phyloP scores from a whole-genome alignment of 768 basidiomycete genomes.

The Suillus brevipes region DNA sequence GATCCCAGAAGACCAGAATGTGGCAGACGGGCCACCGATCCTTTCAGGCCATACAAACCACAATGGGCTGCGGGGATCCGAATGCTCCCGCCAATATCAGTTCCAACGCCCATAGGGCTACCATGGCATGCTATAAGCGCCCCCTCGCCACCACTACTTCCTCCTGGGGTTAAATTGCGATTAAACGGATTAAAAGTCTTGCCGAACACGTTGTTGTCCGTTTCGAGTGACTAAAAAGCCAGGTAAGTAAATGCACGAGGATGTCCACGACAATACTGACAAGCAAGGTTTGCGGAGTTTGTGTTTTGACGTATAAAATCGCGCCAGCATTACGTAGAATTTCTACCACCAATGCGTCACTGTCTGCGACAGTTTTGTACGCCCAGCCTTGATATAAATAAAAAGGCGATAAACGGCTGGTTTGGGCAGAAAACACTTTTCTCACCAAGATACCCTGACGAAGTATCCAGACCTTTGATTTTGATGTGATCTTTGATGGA shows the following conservation, averaged over 20 bases:
- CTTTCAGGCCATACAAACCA: constrained; percentile 46
- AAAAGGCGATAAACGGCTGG: constrained; percentile 22
- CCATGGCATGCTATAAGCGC: constrained; percentile 46
- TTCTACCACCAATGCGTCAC: constrained; percentile 44
- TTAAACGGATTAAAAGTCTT: constrained; percentile 70
- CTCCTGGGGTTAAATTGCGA: constrained; percentile 41
- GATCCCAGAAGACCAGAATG: constrained; percentile 51
- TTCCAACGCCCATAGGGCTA: constrained; percentile 42
- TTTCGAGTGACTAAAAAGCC: constrained; percentile 46
- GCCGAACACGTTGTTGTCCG: constrained; percentile 55
- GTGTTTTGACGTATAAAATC: constrained; percentile 47
- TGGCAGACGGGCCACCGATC: constrained; percentile 51
- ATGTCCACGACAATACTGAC: constrained; percentile 31
- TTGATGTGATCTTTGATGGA: constrained; percentile 51
- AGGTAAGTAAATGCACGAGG: constrained; percentile 13
- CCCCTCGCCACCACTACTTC: constrained; percentile 50
- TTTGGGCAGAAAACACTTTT: background rate
- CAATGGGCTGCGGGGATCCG: constrained; percentile 43
- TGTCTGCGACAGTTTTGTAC: constrained; percentile 35
- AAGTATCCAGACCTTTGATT: constrained; percentile 42
- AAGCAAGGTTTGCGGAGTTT: constrained; percentile 49
- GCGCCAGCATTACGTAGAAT: constrained; percentile 48
- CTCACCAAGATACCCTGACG: constrained; percentile 33
- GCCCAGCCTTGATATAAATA: constrained; percentile 36
- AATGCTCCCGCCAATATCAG: constrained; percentile 51